Base-by-base conservation (phyloP, 306 rosid species). In the Prunus mume region DNA sequence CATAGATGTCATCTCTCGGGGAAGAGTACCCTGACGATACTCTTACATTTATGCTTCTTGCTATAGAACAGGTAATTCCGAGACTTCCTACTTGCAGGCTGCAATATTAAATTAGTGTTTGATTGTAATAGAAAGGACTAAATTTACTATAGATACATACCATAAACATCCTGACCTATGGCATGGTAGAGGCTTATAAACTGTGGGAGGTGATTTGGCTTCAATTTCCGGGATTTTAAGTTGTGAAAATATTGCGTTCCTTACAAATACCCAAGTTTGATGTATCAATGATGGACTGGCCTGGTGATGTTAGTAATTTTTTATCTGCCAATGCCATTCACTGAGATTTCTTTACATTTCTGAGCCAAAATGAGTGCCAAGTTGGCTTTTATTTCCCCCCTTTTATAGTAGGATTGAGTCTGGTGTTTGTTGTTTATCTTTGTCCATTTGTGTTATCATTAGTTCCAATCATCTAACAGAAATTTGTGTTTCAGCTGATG, bases 31-130 rank as follows among this genome's bases (percentile, higher is more conserved):
- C 80, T 24, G 27, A 68, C 4, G 77, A 78, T 13, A 84, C 88
- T 38, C 56, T 74, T 65, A 73, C 50, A n/a, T 90, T 92, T 72
- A 94, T 94, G 98, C 86, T 82, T 38, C 89, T 85, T 63, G 97
- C 98, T 24, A 76, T 94, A 68, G 84, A 84, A 3, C 95, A 91
- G 93, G 97, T 91, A 82, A 68, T 11, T 45, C 43, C 2, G 0
- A 2, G 15, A 12, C 22, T 25, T 51, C 50, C 3, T 14, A 51
- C 41, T 19, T 2, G 3, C 60, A 54, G 58, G 6, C 20, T 57
- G 41, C 41, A 72, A 72, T 9, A 22, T 41, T 38, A n/a, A 22
- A 7, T 20, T 8, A 1, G 15, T 65, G 45, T 65, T 34, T 15
- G 41, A 5, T 55, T n/a, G 24, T 58, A 54, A 20, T 71, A 4